Evolutionary conservation across 2,329 filamentous ascomycete species (phyloP), one percentile per base, ranked within the genome.

Genomic region (Exophiala mesophila): DNA sequence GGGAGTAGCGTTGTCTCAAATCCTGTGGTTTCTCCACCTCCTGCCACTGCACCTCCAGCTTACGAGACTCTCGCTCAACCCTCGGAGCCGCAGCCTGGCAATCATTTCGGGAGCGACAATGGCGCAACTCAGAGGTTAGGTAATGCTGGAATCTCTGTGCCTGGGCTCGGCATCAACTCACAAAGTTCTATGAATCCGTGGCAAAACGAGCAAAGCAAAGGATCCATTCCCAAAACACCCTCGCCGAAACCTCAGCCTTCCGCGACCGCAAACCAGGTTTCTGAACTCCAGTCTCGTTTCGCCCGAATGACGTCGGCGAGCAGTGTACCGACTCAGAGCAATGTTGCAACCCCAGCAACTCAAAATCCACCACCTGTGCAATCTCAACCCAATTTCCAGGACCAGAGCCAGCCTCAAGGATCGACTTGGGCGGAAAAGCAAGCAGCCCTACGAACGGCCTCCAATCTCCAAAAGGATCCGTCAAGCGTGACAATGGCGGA

Each of bases 121-220:
- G 76, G 72, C 4, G 82, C 87, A 4, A 61, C 83, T 41, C 73
- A 68, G 44, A 75, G 86, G 30, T 71, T 96, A 6, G 78, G 81
- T 8, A 75, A 79, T 26, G 82, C 85, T 1, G 88, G 88, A 1
- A 72, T 95, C 4, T 85, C 82, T 0, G 86, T 95, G 0, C 83
- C 88, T 1, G 83, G 76, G 0, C 69, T 95, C 3, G 84, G 84
- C 4, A 94, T 94, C 47, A 81, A 79, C 3, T 32, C 33, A 3
- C 52, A 54, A 39, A 26, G 30, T 4, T 13, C 38, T 10, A 43
- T 44, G 15, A 53, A 54, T 36, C 47, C 55, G 12, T 48, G 48
- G 40, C 45, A 44, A 21, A 58, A 44, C 24, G 34, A 65, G 53
- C 43, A 56, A 59, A 45, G 61, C 60, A 36, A 59, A 56, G 31